A percentile compares a stretch with the other conserved stretches of the same genome.
Conservation (phyloP, 805 yeast genomes). For the Saccharomycopsis fodiens region DNA sequence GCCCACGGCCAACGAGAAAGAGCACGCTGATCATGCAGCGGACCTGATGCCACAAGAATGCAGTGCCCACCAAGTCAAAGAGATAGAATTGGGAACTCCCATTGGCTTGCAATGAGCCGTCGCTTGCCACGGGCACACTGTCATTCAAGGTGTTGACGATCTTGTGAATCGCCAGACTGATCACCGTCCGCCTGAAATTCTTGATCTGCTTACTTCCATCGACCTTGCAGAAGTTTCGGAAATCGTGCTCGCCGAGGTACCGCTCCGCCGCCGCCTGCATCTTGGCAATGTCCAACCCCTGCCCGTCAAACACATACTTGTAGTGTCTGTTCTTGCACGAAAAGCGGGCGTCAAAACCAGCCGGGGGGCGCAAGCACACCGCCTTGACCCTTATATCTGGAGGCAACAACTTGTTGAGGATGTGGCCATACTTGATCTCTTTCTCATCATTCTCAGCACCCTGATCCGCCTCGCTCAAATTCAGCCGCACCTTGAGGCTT, state of each 20-base stretch:
- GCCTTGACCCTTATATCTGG: conserved; percentile 77
- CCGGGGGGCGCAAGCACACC: conserved; percentile 76
- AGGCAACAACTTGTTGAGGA: conserved; percentile 74
- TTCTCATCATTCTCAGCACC: conserved; percentile 43
- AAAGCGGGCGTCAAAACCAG: conserved; percentile 83
- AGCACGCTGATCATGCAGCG: conserved; percentile 88
- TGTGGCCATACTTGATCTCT: conserved; percentile 71
- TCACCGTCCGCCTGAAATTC: conserved; percentile 61
- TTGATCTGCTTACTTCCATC: conserved; percentile 92
- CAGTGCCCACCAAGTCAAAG: conserved; percentile 77
- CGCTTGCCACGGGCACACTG: conserved; percentile 20
- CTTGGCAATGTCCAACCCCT: conserved; percentile 45
- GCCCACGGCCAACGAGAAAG: conserved; percentile 70
- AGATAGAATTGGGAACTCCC: conserved; percentile 41
- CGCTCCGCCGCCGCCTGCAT: conserved; percentile 64
- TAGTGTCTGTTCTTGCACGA: conserved; percentile 85
- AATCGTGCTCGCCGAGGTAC: conserved; percentile 76
- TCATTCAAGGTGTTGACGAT: conserved; percentile 18
- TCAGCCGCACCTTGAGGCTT: conserved; percentile 68
- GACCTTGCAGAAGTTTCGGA: conserved; percentile 87
- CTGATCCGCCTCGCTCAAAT: conserved; percentile 57
- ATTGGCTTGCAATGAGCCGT: too few relatives aligned
- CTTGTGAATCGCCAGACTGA: conserved; percentile 40
- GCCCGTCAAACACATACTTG: conserved; percentile 63
- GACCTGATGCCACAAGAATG: conserved; percentile 97